phyloP scores from a whole-genome alignment of 208 protist species.

The Angomonas desouzai region DNA sequence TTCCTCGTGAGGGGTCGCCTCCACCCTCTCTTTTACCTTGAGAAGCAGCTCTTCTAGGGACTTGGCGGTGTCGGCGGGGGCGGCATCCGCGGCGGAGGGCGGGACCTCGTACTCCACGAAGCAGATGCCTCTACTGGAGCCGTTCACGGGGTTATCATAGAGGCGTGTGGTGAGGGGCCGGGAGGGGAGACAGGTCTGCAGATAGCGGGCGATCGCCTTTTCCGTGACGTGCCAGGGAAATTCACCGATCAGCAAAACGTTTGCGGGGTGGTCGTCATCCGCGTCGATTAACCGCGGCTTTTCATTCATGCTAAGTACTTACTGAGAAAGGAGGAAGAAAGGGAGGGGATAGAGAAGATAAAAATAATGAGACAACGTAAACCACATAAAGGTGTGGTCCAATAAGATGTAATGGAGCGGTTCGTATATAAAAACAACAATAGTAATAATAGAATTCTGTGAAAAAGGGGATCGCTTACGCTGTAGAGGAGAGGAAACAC shows the following conservation, averaged over 20 bases:
- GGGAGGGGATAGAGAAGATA: neutral
- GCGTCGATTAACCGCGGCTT: conserved; percentile 22
- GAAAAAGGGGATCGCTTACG: neutral
- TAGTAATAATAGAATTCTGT: neutral
- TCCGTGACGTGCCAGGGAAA: conserved; percentile 79
- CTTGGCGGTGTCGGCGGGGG: conserved; percentile 9
- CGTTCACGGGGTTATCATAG: conserved; percentile 77
- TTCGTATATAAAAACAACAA: too few species aligned
- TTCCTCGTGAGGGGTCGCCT: conserved; percentile 46
- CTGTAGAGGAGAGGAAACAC: neutral
- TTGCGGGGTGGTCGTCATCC: conserved; percentile 20
- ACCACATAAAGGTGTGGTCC: too few species aligned
- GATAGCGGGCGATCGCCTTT: conserved; percentile 40
- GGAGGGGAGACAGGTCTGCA: conserved; percentile 36
- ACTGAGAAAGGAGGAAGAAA: neutral
- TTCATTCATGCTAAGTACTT: conserved; percentile 1
- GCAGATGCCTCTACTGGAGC: conserved; percentile 66
- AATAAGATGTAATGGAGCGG: too few species aligned
- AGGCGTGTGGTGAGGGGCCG: conserved; percentile 55
- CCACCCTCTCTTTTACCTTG: conserved; percentile 30
- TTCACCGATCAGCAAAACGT: conserved; percentile 65
- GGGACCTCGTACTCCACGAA: conserved; percentile 65
- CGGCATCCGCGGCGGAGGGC: conserved; percentile 1
- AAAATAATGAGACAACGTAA: too few species aligned
- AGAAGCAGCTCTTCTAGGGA: conserved; percentile 13